Evolutionary conservation across 768 basidiomycete species (phyloP), one percentile per base, ranked within the genome.

Genomic region (Pleurotus platypus): DNA sequence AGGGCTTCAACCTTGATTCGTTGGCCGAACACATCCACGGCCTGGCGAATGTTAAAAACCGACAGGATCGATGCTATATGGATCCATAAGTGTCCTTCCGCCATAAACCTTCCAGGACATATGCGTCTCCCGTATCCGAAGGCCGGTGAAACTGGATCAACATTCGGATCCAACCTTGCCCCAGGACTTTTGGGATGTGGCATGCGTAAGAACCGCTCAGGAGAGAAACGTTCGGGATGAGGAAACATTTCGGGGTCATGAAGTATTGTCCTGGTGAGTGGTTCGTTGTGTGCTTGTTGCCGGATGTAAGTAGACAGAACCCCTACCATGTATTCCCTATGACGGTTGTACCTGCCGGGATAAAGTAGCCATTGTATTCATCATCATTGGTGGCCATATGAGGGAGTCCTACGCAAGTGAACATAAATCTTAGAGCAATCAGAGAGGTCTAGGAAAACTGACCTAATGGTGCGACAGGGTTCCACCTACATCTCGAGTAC

Each of bases 161-260:
- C 4, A 9, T 22, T 39, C 5, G 39, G 51, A 16, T 54, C 39
- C n/a, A 54, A 26, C 22, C 37, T 54, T 39, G 20, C 22, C 24
- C 51, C 51, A 40, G 39, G 39, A 11, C 5, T 1, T 18, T 16
- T 20, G 11, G 39, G 15, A 20, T n/a, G 39, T 8, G 16, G 18
- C 11, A 8, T 24, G 24, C 38, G 13, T 11, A 72, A 48, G 40
- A 62, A 70, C 38, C 75, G 60, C 5, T 67, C 67, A 1, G 71
- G 66, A 15, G 64, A 61, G 59, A 75, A 76, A 5, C 49, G 55
- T 7, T 69, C 55, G 2, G 74, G 75, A 26, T 75, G 62, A 1
- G 66, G 62, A 47, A 63, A 76, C 5, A 65, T 63, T 7, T 64
- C 62, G 2, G 67, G 67, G 55, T 77, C 72, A 18, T 72, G 70